These are phyloP conservation scores for Sporothrix variecibatus DNA, from an alignment of 2,329 filamentous ascomycete genomes.

Conservation along the genomic window DNA sequence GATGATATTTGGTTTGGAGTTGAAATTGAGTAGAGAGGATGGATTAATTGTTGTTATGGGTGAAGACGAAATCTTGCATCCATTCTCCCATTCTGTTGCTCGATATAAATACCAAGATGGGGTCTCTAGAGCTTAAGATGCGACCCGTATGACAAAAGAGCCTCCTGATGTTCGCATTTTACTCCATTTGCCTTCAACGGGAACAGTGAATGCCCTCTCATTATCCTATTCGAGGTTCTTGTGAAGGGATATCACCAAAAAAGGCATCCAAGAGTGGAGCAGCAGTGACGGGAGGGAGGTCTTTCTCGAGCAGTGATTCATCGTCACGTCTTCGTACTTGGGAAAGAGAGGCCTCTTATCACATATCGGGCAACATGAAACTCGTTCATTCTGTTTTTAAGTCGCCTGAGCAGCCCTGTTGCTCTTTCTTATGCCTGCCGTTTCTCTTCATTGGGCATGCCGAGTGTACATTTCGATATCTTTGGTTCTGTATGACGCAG, in stretches of 20 bases:
- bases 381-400: neutral
- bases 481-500: neutral
- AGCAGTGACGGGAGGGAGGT: neutral
- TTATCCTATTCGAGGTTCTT: neutral
- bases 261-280: neutral
- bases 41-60: neutral
- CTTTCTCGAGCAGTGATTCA: neutral
- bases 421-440: neutral
- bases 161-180: neutral
- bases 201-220: neutral
- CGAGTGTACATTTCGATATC: neutral
- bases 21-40: neutral
- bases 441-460: neutral
- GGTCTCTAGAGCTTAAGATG: neutral
- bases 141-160: neutral
- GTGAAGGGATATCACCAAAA: neutral
- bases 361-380: conserved; percentile 14
- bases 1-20: neutral
- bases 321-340: neutral
- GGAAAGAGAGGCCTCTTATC: neutral
- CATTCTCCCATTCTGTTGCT: neutral
- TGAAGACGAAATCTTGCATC: neutral
- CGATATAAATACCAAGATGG: neutral
- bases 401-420: neutral
- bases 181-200: neutral